Conservation (phyloP, 306 rosid genomes). For the Dryas octopetala region DNA sequence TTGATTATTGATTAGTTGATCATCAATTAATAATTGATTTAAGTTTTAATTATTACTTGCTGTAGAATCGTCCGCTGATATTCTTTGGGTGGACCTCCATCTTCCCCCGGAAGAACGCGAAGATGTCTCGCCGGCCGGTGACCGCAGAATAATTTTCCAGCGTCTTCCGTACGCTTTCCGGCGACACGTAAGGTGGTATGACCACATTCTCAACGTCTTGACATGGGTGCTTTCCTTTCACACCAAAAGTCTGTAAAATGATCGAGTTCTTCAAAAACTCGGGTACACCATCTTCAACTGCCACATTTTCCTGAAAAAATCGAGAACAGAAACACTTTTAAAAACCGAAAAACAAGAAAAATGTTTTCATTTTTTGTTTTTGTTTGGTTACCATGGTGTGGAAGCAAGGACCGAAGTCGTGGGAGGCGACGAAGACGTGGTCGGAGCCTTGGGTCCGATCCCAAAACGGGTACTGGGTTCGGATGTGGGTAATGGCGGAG, state of each 20-base stretch:
- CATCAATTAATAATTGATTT: neutral
- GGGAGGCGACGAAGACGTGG: slow-evolving; percentile 92
- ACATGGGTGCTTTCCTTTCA: slow-evolving; percentile 64
- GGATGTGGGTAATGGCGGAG: slow-evolving; percentile 58
- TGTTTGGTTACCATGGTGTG: slow-evolving; percentile 65
- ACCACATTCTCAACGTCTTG: slow-evolving; percentile 84
- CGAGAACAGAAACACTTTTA: neutral
- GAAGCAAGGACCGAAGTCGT: slow-evolving; percentile 87
- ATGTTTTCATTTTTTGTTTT: neutral
- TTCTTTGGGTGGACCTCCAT: slow-evolving; percentile 97
- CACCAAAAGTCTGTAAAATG: slow-evolving; percentile 87
- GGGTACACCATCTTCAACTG: slow-evolving; percentile 74
- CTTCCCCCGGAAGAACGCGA: slow-evolving; percentile 88
- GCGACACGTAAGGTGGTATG: slow-evolving; percentile 82
- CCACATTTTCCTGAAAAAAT: slow-evolving; percentile 68
- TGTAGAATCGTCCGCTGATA: slow-evolving; percentile 86
- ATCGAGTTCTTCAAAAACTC: slow-evolving; percentile 69
- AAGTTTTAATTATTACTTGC: slow-evolving; percentile 59
- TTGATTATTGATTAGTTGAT: slow-evolving; percentile 8
- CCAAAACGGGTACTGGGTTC: slow-evolving; percentile 62
- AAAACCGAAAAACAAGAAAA: neutral
- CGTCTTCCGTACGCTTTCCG: slow-evolving; percentile 45
- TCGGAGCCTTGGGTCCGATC: slow-evolving; percentile 72
- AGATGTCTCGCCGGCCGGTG: slow-evolving; percentile 64
- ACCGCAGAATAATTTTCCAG: slow-evolving; percentile 40